A percentile compares a stretch with the other conserved stretches of the same genome.
Conservation (phyloP, 164 flowering plant species). For the Umbilicus rupestris region DNA sequence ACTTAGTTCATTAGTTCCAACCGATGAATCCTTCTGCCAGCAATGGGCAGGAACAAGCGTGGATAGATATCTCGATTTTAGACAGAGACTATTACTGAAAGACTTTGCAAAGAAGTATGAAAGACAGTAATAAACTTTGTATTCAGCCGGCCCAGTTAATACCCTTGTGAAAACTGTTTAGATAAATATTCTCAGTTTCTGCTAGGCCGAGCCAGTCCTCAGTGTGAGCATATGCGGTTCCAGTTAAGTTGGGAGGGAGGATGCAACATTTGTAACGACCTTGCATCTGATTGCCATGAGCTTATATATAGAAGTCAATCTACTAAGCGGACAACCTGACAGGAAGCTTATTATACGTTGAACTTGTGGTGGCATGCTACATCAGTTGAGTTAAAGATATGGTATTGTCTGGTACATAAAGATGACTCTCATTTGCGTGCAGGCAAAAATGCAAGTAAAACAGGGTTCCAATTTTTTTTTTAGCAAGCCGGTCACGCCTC, state of each 20-base stretch:
- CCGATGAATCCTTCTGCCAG: conserved; percentile 90
- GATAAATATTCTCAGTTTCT: background rate
- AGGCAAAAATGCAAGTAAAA: background rate
- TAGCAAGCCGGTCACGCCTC: too few relatives aligned
- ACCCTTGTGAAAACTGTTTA: background rate
- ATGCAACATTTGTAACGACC: background rate
- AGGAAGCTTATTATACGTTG: background rate
- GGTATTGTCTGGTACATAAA: background rate
- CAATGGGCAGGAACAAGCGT: conserved; percentile 89
- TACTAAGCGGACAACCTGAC: background rate
- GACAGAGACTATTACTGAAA: conserved; percentile 59
- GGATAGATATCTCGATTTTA: conserved; percentile 71
- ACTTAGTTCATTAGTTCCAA: conserved; percentile 75
- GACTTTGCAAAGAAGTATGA: conserved; percentile 72
- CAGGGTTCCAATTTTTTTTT: too few relatives aligned
- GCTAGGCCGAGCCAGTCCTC: background rate
- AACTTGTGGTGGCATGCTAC: background rate
- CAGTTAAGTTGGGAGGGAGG: background rate
- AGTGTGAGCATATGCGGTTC: background rate
- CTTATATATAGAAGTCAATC: background rate
- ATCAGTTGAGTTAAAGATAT: background rate
- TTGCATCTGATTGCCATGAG: background rate
- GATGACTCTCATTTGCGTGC: background rate
- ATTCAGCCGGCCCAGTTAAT: background rate
- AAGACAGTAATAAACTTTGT: conserved; percentile 12